phyloP scores from a whole-genome alignment of 106 monocot species.

The Apostasia ramifera region DNA sequence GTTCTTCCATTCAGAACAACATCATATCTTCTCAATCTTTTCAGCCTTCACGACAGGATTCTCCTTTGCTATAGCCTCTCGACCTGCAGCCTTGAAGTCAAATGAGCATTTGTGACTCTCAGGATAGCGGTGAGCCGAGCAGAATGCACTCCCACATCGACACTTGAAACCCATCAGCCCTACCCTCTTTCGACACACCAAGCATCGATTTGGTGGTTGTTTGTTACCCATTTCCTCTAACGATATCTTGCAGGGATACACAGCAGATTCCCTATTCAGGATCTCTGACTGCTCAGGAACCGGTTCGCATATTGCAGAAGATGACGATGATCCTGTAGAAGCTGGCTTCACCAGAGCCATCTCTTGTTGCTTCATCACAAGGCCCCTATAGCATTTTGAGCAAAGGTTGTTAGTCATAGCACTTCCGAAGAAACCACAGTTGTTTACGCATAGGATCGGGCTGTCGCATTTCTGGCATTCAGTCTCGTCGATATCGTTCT shows the following conservation, averaged over 20 bases:
- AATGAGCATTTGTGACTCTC: conserved; percentile 18
- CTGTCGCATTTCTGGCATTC: too few relatives aligned
- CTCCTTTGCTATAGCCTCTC: conserved; percentile 17
- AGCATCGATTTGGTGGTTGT: not conserved
- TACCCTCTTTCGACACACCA: conserved; percentile 3
- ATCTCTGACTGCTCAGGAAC: not conserved
- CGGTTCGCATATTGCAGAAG: not conserved
- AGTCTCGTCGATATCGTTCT: too few relatives aligned
- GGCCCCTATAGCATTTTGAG: conserved; percentile 33
- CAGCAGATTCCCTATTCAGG: not conserved
- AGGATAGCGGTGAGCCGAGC: conserved; percentile 4
- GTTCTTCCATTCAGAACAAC: not conserved
- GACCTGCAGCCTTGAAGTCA: conserved; percentile 29
- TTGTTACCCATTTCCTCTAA: not conserved
- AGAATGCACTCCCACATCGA: conserved; percentile 8
- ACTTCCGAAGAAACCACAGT: conserved; percentile 43
- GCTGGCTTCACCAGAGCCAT: conserved; percentile 11
- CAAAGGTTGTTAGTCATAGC: conserved; percentile 31
- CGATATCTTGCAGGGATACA: not conserved
- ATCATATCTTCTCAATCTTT: conserved; percentile 24
- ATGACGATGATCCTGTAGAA: not conserved
- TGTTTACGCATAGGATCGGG: conserved; percentile 30
- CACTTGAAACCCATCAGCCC: conserved; percentile 14
- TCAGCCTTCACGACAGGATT: conserved; percentile 17
- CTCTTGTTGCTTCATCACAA: conserved; percentile 17